Conservation (phyloP, 2,329 filamentous ascomycete species). For the Cercospora sojina region DNA sequence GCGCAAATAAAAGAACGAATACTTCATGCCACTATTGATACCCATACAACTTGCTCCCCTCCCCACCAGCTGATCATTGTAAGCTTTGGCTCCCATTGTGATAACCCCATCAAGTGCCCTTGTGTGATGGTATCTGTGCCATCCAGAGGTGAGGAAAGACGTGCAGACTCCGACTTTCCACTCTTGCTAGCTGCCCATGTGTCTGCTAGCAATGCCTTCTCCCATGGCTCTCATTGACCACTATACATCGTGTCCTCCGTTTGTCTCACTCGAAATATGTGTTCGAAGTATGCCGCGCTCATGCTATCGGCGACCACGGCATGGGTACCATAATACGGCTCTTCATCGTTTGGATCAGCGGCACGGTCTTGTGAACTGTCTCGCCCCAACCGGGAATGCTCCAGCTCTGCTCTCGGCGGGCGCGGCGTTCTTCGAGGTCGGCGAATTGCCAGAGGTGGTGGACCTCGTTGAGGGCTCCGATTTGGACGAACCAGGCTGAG, state of each 20-base stretch:
- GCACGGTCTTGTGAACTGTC: constrained; percentile 91
- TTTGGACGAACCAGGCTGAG: constrained; percentile 97
- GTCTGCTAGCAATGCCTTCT: background rate
- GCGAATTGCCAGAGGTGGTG: constrained; percentile 99
- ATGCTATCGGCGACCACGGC: constrained; percentile 86
- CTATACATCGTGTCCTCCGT: too few relatives aligned
- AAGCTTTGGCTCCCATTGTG: background rate
- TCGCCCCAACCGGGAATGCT: constrained; percentile 78
- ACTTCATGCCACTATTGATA: background rate
- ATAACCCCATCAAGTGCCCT: background rate
- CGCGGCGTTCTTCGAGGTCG: constrained; percentile 88
- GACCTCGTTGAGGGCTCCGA: constrained; percentile 95
- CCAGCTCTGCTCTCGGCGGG: constrained; percentile 92
- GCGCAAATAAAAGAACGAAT: background rate
- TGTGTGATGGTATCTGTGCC: background rate
- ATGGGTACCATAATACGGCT: constrained; percentile 89
- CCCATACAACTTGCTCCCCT: background rate
- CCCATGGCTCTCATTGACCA: background rate
- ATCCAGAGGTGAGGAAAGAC: background rate
- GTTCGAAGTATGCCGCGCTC: background rate
- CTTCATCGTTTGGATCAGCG: constrained; percentile 95
- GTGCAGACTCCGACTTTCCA: background rate
- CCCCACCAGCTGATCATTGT: background rate
- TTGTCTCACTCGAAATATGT: background rate
- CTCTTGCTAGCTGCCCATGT: background rate